These are phyloP conservation scores for Neurospora sublineolata DNA, from an alignment of 495 filamentous ascomycete genomes.

Conservation along the genomic window DNA sequence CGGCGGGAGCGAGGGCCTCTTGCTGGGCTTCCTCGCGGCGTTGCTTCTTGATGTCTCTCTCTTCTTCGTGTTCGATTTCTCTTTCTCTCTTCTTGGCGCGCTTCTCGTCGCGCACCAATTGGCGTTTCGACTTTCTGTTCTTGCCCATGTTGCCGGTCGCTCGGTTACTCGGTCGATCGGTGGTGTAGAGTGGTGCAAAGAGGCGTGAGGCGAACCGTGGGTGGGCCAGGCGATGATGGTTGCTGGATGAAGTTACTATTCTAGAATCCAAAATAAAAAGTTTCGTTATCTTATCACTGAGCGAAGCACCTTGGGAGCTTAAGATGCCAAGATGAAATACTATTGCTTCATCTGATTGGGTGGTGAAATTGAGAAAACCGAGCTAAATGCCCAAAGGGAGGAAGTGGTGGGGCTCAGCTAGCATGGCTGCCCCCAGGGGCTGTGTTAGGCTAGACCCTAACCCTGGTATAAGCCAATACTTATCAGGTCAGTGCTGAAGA, in stretches of 20 bases:
- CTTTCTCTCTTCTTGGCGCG: constrained; percentile 29
- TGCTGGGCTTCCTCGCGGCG: constrained; percentile 16
- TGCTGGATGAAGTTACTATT: not conserved
- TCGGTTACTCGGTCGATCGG: not conserved
- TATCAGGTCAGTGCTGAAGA: not conserved
- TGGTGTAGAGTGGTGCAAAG: not conserved
- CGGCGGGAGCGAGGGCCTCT: constrained; percentile 7
- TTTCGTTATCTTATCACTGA: constrained; percentile 12
- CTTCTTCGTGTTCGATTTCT: constrained; percentile 21
- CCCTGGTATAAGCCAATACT: not conserved
- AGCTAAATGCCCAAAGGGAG: not conserved
- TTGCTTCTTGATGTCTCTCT: constrained; percentile 25
- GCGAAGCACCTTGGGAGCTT: not conserved
- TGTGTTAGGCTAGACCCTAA: not conserved
- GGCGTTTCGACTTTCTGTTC: constrained; percentile 30
- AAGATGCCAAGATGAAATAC: not conserved
- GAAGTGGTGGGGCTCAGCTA: not conserved
- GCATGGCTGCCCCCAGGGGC: not conserved
- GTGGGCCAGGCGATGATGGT: not conserved
- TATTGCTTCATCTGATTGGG: not conserved
- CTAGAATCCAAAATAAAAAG: constrained; percentile 7
- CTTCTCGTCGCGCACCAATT: constrained; percentile 36
- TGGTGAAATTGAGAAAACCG: not conserved
- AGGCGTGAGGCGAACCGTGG: not conserved
- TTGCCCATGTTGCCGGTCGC: constrained; percentile 18